phyloP scores from a whole-genome alignment of 1,139 yeast genomes.

The Petasospora fabianii region DNA sequence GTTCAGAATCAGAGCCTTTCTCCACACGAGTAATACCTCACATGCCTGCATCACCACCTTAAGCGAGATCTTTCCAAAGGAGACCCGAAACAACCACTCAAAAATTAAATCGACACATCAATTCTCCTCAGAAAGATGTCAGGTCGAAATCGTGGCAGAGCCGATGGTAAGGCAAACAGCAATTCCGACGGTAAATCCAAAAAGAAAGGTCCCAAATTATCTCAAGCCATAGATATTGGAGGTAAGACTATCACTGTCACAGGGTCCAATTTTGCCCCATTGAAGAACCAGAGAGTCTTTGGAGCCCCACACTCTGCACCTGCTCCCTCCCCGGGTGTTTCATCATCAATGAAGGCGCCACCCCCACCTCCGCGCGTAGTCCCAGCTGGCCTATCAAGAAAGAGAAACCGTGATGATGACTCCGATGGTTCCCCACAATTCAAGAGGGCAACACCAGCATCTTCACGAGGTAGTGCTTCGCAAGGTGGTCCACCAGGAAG shows the following conservation, averaged over 20 bases:
- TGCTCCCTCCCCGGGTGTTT: background rate
- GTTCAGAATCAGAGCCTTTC: no score
- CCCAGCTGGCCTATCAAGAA: constrained; percentile 7
- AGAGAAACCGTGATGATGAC: constrained; percentile 13
- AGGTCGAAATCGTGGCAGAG: background rate
- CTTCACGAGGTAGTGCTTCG: background rate
- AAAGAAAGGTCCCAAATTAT: background rate
- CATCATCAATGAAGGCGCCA: background rate
- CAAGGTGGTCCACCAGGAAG: constrained; percentile 3
- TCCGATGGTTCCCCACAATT: background rate
- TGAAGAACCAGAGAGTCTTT: constrained; percentile 14
- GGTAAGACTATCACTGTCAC: constrained; percentile 10
- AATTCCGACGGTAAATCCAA: background rate
- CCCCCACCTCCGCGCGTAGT: background rate
- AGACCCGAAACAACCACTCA: no score
- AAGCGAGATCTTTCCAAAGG: no score
- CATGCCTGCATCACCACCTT: no score
- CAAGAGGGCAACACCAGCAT: background rate
- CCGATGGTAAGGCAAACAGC: background rate
- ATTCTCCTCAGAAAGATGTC: background rate
- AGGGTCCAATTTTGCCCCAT: constrained; percentile 18
- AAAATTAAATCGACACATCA: no score
- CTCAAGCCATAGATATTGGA: background rate
- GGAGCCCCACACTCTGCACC: constrained; percentile 1
- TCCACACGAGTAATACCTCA: no score